Evolutionary conservation across 176 grass and related monocot species (phyloP).

Genomic region (Thalia dealbata): DNA sequence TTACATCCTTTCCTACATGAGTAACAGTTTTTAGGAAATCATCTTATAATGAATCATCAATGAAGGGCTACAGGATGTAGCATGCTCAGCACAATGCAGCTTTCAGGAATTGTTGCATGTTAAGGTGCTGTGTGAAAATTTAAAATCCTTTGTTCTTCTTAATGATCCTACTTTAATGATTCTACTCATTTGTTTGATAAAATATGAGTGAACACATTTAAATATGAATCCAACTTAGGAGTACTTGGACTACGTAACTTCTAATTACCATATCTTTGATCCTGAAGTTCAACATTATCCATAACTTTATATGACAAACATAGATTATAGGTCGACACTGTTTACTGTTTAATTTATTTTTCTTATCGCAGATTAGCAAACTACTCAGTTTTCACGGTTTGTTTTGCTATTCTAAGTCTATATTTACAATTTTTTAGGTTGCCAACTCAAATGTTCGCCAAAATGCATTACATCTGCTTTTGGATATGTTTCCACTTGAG

Average conservation of each 20-base stretch:
- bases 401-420: slow-evolving; percentile 12
- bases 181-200: background rate
- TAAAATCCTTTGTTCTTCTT: background rate
- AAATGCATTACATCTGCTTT: slow-evolving; percentile 75
- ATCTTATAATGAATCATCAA: background rate
- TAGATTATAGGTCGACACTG: background rate
- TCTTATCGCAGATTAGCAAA: background rate
- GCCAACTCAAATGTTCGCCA: slow-evolving; percentile 81
- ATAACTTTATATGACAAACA: background rate
- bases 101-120: background rate
- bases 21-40: background rate
- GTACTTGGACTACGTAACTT: background rate
- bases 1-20: background rate
- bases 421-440: slow-evolving; percentile 41
- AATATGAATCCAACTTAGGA: background rate
- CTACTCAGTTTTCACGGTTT: background rate
- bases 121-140: too few species aligned
- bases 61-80: background rate
- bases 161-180: too few species aligned
- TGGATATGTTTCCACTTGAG: slow-evolving; percentile 92
- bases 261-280: background rate
- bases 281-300: too few species aligned
- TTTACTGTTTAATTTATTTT: background rate
- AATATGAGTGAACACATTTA: background rate
- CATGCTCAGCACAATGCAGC: background rate